These are phyloP conservation scores for Annulohypoxylon moriforme DNA, from an alignment of 495 filamentous ascomycete species.

Conservation along the genomic window DNA sequence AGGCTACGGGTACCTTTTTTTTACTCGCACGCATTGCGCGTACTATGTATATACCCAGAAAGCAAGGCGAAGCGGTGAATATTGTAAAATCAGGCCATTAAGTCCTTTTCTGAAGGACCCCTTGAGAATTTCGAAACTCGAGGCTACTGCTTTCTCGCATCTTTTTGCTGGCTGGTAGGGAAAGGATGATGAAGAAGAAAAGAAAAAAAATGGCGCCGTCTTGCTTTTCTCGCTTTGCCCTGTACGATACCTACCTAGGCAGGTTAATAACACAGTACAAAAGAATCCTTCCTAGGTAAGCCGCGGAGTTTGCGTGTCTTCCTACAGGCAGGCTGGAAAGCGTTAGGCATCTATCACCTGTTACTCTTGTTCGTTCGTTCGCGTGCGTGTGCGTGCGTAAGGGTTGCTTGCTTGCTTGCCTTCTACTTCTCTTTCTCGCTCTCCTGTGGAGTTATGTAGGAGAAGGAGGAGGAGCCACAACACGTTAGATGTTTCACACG, in stretches of 20 bases:
- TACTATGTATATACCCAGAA: slow-evolving; percentile 2
- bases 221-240: slow-evolving; percentile 2
- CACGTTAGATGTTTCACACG: slow-evolving; percentile 42
- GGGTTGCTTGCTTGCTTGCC: slow-evolving; percentile 3
- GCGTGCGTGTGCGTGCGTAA: neutral
- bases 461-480: slow-evolving; percentile 41
- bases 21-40: neutral
- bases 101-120: slow-evolving; percentile 3
- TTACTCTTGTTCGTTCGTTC: neutral
- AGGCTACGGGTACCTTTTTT: slow-evolving; percentile 15
- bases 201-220: neutral
- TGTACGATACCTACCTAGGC: neutral
- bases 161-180: neutral
- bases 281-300: neutral
- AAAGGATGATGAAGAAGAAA: neutral
- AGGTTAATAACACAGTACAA: neutral
- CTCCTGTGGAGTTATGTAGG: slow-evolving; percentile 20
- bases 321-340: slow-evolving; percentile 2
- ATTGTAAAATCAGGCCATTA: slow-evolving; percentile 38
- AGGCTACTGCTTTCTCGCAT: slow-evolving; percentile 27
- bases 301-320: slow-evolving; percentile 12
- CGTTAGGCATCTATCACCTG: slow-evolving; percentile 32
- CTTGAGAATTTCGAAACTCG: slow-evolving; percentile 29
- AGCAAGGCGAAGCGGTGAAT: slow-evolving; percentile 34
- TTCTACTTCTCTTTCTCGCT: too few species aligned